These are phyloP conservation scores for Avena atlantica DNA, from an alignment of 176 grass and related monocot species.

Conservation along the genomic window DNA sequence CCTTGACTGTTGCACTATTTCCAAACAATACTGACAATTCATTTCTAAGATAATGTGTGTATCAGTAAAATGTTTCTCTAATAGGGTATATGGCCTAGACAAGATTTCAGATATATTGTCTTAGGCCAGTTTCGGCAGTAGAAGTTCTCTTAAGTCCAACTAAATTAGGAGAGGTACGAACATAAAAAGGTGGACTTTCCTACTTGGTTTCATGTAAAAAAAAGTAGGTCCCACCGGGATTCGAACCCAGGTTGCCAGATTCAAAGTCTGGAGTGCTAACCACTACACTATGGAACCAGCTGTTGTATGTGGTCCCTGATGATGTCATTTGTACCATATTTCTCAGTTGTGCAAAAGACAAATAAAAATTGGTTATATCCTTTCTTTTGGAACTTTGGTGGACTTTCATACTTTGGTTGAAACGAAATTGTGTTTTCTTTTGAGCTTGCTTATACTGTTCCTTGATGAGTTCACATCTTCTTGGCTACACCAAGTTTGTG, in stretches of 20 bases:
- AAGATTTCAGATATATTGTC: neutral
- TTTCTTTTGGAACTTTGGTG: neutral
- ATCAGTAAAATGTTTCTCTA: neutral
- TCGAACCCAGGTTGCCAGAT: slow-evolving; percentile 99
- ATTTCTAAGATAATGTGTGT: neutral
- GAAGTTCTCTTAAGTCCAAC: neutral
- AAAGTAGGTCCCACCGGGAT: slow-evolving; percentile 74
- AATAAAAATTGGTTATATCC: neutral
- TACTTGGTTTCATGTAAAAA: neutral
- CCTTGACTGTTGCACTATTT: neutral
- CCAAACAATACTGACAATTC: neutral
- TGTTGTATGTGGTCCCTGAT: neutral
- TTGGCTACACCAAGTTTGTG: neutral
- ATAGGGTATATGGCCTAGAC: neutral
- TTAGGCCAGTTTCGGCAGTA: neutral
- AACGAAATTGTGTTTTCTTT: neutral
- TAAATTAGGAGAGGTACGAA: neutral
- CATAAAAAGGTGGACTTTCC: neutral
- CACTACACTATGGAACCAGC: slow-evolving; percentile 64
- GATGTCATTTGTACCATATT: neutral
- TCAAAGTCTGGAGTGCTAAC: slow-evolving; percentile 99
- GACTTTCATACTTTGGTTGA: neutral
- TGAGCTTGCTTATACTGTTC: neutral
- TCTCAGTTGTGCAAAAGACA: neutral
- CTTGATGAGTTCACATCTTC: neutral